Evolutionary conservation across 768 basidiomycete species (phyloP), one percentile per base, ranked within the genome.

Genomic region (Termitomyces sp.): DNA sequence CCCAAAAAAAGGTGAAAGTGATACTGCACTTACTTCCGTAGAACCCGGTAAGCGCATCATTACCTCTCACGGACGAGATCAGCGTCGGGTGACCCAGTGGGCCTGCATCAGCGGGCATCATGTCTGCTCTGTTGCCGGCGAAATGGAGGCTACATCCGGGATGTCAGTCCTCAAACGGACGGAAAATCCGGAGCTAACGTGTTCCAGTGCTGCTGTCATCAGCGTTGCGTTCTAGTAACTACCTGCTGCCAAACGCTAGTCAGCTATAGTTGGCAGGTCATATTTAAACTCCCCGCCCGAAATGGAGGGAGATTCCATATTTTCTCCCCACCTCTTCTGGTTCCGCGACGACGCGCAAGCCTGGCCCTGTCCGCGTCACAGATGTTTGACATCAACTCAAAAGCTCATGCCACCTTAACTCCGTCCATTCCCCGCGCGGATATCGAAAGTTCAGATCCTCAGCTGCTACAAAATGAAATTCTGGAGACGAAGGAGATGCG

Each of bases 311-410:
- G 30, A 27, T 24, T 11, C 27, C 22, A 2, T 33, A 34, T 30
- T 54, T 30, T 37, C 22, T 37, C 34, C 41, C 11, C 34, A 41
- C 36, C 27, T 15, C 15, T 42, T 41, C 57, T 31, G 31, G 41
- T 41, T 37, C 42, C 37, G 39, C 41, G 16, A 54, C 59, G 51
- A 39, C 49, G 54, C 39, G 52, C 41, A 47, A 45, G 53, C 39
- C 24, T 30, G 22, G n/a, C 30, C 31, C 24, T 45, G 9, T 37
- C 24, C 46, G 27, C 58, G 27, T 53, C 46, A 41, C 54, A 33
- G 36, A 67, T 55, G 44, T 15, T 27, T 63, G 67, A 50, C 60
- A n/a, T 33, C 47, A 64, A 68, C 58, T 52, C 61, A 30, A 66
- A 67, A 55, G 58, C 36, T 34, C 47, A 59, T 16, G 54, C 54